Percentiles rank a stretch among this genome's conserved stretches.
phyloP scores from a whole-genome alignment of 1,139 yeast species.

The Komagataea norvegica region DNA sequence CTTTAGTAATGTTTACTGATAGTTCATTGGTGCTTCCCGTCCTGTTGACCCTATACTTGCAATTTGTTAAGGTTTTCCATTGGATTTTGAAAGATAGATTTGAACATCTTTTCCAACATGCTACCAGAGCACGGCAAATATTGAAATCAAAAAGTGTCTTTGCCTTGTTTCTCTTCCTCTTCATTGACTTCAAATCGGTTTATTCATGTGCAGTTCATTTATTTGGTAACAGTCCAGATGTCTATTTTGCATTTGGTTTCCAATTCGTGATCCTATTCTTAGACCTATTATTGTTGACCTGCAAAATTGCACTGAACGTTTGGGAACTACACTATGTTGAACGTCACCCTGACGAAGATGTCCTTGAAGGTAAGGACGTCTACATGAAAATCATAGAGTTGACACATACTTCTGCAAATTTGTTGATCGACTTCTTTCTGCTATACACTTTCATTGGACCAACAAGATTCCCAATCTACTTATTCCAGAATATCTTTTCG shows the following conservation, averaged over 20 bases:
- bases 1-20: constrained; percentile 57
- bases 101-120: constrained; percentile 44
- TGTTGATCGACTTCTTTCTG: constrained; percentile 47
- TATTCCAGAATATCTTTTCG: constrained; percentile 62
- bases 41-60: constrained; percentile 36
- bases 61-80: constrained; percentile 66
- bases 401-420: constrained; percentile 39
- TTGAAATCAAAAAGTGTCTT: constrained; percentile 35
- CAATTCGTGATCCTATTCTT: constrained; percentile 67
- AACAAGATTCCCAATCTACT: constrained; percentile 55
- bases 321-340: constrained; percentile 49
- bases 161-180: constrained; percentile 39
- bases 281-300: constrained; percentile 45
- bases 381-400: constrained; percentile 58
- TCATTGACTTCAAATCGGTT: constrained; percentile 50
- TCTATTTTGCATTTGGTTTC: constrained; percentile 59
- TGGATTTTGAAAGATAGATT: constrained; percentile 65
- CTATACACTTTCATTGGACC: constrained; percentile 45
- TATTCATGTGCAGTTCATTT: constrained; percentile 56
- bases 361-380: constrained; percentile 70
- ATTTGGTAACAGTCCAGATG: constrained; percentile 43
- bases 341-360: constrained; percentile 51
- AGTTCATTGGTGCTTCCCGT: constrained; percentile 46
- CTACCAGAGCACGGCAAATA: constrained; percentile 30
- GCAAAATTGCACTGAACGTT: constrained; percentile 50